Base-by-base conservation (phyloP, 2,329 filamentous ascomycete genomes). In the Venturia aucupariae region DNA sequence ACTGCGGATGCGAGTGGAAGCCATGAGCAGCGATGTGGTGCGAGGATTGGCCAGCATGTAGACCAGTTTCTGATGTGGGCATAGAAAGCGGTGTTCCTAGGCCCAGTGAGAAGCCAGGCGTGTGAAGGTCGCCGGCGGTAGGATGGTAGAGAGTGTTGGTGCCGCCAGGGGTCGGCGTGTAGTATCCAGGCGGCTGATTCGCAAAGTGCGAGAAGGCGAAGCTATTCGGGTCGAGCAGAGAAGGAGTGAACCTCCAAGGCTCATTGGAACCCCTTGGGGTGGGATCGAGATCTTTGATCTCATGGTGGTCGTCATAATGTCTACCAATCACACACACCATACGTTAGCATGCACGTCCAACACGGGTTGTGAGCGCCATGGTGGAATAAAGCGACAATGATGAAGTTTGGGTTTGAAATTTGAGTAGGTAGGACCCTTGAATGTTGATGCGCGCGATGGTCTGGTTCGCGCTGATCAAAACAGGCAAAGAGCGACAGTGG, bases 91-190 rank as follows among this genome's bases (percentile, higher is more conserved):
- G 91, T 8, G 91, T 95, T 30, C 86, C 86, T 79, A 94, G 84
- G 54, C 87, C 86, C 67, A 93, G 80, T 48, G 84, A 84, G 70
- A 92, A 80, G 39, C 84, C 86, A 4, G 92, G 91, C 1, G 92
- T 95, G 75, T 96, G 91, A 64, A 97, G 81, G 75, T 96, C 92
- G 61, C 90, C 90, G 44, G 90, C 89, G 75, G 92, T 90, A 62
- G 83, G 85, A 73, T 95, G 90, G 72, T 92, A 95, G 68, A 93
- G 77, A 22, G 89, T 89, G 72, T 89, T 90, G 67, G 86, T 88
- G 57, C 89, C 89, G 67, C 89, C 90, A 2, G 91, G 89, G 1
- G 90, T 95, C 2, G 92, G 90, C 8, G 91, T 92, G 76, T 96
- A 97, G 76, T 94, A 94, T 17, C 88, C 90, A 19, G 89, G 84